Percentiles rank a stretch among this genome's conserved stretches.
These are phyloP conservation scores for Pseudozyma flocculosa DNA, from an alignment of 1,284 basidiomycete species.

Conservation along the genomic window DNA sequence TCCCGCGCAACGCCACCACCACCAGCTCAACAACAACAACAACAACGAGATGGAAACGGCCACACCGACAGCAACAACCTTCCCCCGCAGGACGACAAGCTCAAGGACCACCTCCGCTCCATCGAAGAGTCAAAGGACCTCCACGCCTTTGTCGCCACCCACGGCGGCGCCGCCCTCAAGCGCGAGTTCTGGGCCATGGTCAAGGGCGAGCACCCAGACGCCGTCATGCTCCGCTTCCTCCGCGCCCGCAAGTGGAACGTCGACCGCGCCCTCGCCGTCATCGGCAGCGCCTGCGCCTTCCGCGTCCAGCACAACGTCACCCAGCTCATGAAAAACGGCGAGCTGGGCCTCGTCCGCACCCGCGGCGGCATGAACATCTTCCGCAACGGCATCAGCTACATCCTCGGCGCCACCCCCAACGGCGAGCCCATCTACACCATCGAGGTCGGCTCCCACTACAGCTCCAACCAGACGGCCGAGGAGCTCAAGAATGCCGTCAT, in stretches of 20 bases:
- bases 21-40: no score
- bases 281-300: constrained; percentile 35
- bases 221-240: constrained; percentile 57
- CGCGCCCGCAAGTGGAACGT: constrained; percentile 57
- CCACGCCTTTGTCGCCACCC: constrained; percentile 39
- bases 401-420: constrained; percentile 31
- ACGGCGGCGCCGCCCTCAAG: constrained; percentile 44
- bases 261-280: constrained; percentile 43
- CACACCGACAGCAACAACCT: no score
- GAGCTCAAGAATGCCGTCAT: constrained; percentile 50
- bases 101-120: constrained; percentile 48
- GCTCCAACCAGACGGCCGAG: constrained; percentile 48
- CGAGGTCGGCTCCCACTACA: constrained; percentile 50
- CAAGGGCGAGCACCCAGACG: constrained; percentile 46
- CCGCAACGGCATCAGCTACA: constrained; percentile 48
- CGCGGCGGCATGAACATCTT: constrained; percentile 47
- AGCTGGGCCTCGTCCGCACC: constrained; percentile 37
- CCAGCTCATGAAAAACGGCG: constrained; percentile 33
- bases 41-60: no score
- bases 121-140: constrained; percentile 53
- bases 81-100: constrained; percentile 40
- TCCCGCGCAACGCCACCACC: no score
- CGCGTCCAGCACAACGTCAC: constrained; percentile 40
- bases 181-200: constrained; percentile 50
- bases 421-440: constrained; percentile 52